Evolutionary conservation across 345 rosid genomes (phyloP).

Genomic region (Zanthoxylum bungeanum): DNA sequence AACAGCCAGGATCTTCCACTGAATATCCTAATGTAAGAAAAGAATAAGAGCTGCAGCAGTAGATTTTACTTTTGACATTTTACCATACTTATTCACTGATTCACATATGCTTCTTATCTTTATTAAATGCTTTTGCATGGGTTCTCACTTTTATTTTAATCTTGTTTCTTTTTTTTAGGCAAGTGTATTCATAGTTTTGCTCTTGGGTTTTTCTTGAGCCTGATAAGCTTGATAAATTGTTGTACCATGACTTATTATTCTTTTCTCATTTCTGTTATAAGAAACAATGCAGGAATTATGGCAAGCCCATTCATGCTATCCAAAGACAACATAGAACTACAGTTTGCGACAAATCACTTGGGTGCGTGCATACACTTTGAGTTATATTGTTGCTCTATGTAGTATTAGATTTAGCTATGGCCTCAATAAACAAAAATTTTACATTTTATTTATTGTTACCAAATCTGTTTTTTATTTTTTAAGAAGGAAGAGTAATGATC

Average conservation of each 20-base stretch:
- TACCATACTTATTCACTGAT: neutral
- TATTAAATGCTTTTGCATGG: neutral
- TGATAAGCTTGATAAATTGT: neutral
- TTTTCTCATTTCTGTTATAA: slow-evolving; percentile 1
- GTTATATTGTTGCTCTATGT: neutral
- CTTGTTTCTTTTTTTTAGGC: neutral
- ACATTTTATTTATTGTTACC: neutral
- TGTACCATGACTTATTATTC: neutral
- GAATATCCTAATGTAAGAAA: slow-evolving; percentile 47
- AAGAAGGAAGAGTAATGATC: neutral
- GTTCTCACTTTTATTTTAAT: neutral
- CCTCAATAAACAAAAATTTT: neutral
- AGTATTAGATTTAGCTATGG: neutral
- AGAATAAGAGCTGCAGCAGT: neutral
- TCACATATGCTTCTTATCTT: neutral
- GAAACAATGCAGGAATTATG: slow-evolving; percentile 38
- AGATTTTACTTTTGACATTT: neutral
- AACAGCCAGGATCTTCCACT: slow-evolving; percentile 37
- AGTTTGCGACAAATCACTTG: slow-evolving; percentile 35
- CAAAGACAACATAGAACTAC: slow-evolving; percentile 32
- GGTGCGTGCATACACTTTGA: slow-evolving; percentile 10
- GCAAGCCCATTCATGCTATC: slow-evolving; percentile 33
- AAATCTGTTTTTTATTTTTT: neutral
- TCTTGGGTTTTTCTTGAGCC: neutral
- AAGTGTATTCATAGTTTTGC: neutral